Evolutionary conservation across 371 early-diverging fungal genomes (phyloP), one percentile per base, ranked within the genome.

Genomic region (Chytridiales sp.): DNA sequence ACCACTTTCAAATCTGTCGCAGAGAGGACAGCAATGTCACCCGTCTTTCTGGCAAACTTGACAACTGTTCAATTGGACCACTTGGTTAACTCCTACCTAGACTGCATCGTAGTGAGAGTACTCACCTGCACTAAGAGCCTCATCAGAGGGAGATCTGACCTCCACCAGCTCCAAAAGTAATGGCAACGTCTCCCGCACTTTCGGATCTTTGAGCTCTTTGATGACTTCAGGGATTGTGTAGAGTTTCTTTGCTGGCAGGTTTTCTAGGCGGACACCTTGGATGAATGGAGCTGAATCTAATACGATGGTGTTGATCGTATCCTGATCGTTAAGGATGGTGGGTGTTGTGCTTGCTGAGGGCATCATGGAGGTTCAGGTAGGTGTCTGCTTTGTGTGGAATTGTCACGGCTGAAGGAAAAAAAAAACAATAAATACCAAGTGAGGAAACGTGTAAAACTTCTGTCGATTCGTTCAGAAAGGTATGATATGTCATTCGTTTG

Each of bases 141-240:
- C 88, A 27, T 88, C 89, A 22, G 84, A 80, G 11, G 95, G 95
- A 22, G 56, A 52, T 35, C 58, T 56, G 67, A 41, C 84, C 64
- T 60, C 86, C 64, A 89, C 81, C 13, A 61, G 38, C 5, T 54
- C 47, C 38, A 24, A 35, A 17, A 32, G 34, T n/a, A 39, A 29
- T 42, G 87, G 80, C 59, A 87, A 68, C 54, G 79, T 62, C 29
- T 89, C 84, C 29, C 88, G 76, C 5, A 93, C 79, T 27, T 85
- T 80, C 51, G 70, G 71, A 77, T 94, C 94, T 32, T 90, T 79
- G 51, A 97, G 77, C 78, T 97, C 98, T 36, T 68, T 71, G 27
- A 94, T 48, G 5, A 97, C 94, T 67, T 95, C 95, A 9, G 93
- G 91, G 29, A 90, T 80, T 24, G 96, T 93, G 54, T 85, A 85